Base-by-base conservation (phyloP, 306 rosid genomes). In the Sphenostylis stenocarpa region DNA sequence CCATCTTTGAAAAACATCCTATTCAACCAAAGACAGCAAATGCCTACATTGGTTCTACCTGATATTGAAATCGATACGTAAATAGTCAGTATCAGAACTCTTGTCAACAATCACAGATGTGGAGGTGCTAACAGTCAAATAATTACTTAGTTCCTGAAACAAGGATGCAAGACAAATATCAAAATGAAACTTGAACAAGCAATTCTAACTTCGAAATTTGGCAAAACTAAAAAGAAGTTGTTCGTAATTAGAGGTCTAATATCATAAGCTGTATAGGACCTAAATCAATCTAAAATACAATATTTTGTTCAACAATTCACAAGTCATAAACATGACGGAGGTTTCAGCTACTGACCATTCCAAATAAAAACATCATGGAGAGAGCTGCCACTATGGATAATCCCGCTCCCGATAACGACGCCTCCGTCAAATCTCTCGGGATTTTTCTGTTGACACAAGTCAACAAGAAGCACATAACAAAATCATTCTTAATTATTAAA, bases 361-460 rank as follows among this genome's bases (percentile, higher is more conserved):
- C 98, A 87, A 95, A 95, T 76, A 95, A 88, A 85, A 95, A 92
- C 88, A 88, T 73, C 88, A 95, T 95, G 66, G 73, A 67, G 41
- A 95, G 87, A 56, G 98, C 98, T 67, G 98, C 97, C 55, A 89
- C 12, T 26, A 92, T 87, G 73, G 97, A 95, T 84, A 95, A 86
- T 77, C 98, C 97, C 6, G 98, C 97, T 78, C 98, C 98, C 11
- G 98, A 90, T 73, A 95, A 48, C 20, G 98, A 89, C 1, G 98
- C 97, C 90, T 92, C 98, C 6, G 98, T 92, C 87, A 95, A 89
- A 87, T 95, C 98, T 84, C 98, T 89, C 2, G 98, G 98, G 72
- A 95, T 95, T 89, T 95, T 95, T 84, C 98, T 95, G 92, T 74
- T 72, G 49, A 77, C 6, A 31, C 36, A 82, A 80, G 71, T 69